Conservation (phyloP, 208 protist species). For the Crithidia mellificae region DNA sequence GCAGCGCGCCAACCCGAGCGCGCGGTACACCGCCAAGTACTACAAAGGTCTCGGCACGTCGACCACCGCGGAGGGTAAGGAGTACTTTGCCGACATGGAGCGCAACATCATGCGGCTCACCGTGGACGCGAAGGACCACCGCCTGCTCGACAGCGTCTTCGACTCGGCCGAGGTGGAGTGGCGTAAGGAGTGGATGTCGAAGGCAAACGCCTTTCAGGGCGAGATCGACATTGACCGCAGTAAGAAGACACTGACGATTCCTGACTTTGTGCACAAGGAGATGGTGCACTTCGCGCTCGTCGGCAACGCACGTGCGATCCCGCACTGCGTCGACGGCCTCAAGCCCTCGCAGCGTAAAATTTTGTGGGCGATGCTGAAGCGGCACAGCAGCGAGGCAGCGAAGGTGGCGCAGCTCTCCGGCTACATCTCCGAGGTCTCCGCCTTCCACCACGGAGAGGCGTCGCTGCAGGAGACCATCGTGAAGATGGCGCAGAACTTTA, state of each 20-base stretch:
- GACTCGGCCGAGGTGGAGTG: conserved; percentile 96
- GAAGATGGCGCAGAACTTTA: conserved; percentile 99
- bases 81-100: conserved; percentile 99
- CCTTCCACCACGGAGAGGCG: conserved; percentile 99
- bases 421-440: conserved; percentile 96
- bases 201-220: conserved; percentile 84
- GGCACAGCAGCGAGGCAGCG: conserved; percentile 92
- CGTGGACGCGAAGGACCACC: conserved; percentile 87
- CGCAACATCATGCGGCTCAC: conserved; percentile 94
- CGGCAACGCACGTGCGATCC: conserved; percentile 89
- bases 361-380: conserved; percentile 94
- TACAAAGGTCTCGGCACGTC: conserved; percentile 99
- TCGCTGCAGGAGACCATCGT: conserved; percentile 98
- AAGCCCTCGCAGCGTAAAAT: conserved; percentile 99
- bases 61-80: conserved; percentile 97
- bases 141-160: conserved; percentile 98
- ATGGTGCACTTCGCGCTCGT: conserved; percentile 98
- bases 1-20: conserved; percentile 78
- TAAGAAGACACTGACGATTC: conserved; percentile 80
- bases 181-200: conserved; percentile 98
- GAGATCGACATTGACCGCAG: conserved; percentile 91
- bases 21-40: conserved; percentile 96
- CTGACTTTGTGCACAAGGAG: conserved; percentile 99
- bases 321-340: conserved; percentile 97
- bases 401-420: conserved; percentile 99